Evolutionary conservation across 495 filamentous ascomycete genomes (phyloP).

Genomic region (Penicillium pulvis): DNA sequence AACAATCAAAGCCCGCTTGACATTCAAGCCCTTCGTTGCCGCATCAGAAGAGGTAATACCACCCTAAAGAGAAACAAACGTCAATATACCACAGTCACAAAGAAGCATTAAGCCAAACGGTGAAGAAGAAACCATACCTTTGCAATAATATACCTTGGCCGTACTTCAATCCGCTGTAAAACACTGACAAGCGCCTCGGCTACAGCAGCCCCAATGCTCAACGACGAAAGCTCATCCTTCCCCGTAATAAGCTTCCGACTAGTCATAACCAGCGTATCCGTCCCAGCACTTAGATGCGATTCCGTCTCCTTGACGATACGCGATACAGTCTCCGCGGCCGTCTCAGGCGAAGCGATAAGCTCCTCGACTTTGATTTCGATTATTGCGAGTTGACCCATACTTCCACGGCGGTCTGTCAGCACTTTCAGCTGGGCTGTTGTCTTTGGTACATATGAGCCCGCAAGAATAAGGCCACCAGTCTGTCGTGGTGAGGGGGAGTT

Average conservation of each 20-base stretch:
- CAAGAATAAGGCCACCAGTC: slow-evolving; percentile 53
- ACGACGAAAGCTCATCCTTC: slow-evolving; percentile 42
- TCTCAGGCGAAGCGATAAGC: slow-evolving; percentile 38
- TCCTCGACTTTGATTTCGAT: slow-evolving; percentile 50
- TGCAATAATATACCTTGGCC: slow-evolving; percentile 55
- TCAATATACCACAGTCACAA: not conserved
- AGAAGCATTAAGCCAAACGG: not conserved
- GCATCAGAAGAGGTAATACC: slow-evolving; percentile 57
- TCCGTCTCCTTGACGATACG: slow-evolving; percentile 33
- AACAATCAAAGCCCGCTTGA: slow-evolving; percentile 53
- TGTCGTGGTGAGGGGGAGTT: slow-evolving; percentile 31
- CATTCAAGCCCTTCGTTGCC: slow-evolving; percentile 53
- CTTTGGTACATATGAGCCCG: slow-evolving; percentile 57
- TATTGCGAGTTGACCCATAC: slow-evolving; percentile 36
- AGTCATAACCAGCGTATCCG: slow-evolving; percentile 56
- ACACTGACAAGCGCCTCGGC: slow-evolving; percentile 49
- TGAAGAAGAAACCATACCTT: slow-evolving; percentile 37
- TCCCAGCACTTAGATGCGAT: slow-evolving; percentile 27
- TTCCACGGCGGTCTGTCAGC: slow-evolving; percentile 38
- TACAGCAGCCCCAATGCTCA: slow-evolving; percentile 48
- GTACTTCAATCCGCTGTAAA: slow-evolving; percentile 39
- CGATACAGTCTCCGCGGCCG: slow-evolving; percentile 23
- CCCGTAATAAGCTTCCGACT: slow-evolving; percentile 53
- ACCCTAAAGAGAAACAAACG: slow-evolving; percentile 27
- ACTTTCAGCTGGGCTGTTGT: slow-evolving; percentile 52